These are phyloP conservation scores for Glutinoglossum americanum DNA, from an alignment of 495 filamentous ascomycete species.

Conservation along the genomic window DNA sequence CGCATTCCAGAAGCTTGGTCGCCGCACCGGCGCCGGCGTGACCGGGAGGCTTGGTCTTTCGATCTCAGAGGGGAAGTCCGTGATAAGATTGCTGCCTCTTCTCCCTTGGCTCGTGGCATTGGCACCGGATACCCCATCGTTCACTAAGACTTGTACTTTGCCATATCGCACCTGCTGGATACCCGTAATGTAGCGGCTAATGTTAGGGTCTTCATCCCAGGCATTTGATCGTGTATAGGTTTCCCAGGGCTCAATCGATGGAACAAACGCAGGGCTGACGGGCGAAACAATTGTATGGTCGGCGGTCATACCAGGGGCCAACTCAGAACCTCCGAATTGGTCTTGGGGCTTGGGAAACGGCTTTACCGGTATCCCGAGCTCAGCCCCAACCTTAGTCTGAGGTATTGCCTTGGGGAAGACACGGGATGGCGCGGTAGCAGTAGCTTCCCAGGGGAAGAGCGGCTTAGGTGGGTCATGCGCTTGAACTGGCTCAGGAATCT, in stretches of 20 bases:
- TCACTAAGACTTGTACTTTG: conserved; percentile 32
- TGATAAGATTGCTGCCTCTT: conserved; percentile 38
- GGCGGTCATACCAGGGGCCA: conserved; percentile 21
- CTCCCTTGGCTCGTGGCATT: conserved; percentile 11
- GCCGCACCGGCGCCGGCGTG: conserved; percentile 57
- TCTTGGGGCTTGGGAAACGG: neutral
- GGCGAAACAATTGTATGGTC: conserved; percentile 22
- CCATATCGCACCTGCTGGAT: conserved; percentile 41
- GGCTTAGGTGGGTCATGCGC: conserved; percentile 33
- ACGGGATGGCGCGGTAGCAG: conserved; percentile 42
- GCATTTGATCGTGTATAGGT: conserved; percentile 50
- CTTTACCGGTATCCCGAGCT: neutral
- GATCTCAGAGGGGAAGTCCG: conserved; percentile 65
- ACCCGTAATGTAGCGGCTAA: conserved; percentile 55
- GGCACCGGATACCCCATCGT: conserved; percentile 9
- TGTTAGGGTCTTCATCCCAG: conserved; percentile 73
- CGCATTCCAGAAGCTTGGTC: conserved; percentile 28
- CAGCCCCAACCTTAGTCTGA: conserved; percentile 3
- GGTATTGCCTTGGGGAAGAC: conserved; percentile 43
- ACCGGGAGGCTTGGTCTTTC: conserved; percentile 83
- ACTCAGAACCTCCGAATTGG: conserved; percentile 17
- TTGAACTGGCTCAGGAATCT: conserved; percentile 42
- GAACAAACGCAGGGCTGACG: conserved; percentile 14
- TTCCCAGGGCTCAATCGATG: conserved; percentile 35
- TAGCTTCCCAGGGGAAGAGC: conserved; percentile 72